These are phyloP conservation scores for Spencermartinsiella europaea DNA, from an alignment of 805 yeast genomes.

Conservation along the genomic window DNA sequence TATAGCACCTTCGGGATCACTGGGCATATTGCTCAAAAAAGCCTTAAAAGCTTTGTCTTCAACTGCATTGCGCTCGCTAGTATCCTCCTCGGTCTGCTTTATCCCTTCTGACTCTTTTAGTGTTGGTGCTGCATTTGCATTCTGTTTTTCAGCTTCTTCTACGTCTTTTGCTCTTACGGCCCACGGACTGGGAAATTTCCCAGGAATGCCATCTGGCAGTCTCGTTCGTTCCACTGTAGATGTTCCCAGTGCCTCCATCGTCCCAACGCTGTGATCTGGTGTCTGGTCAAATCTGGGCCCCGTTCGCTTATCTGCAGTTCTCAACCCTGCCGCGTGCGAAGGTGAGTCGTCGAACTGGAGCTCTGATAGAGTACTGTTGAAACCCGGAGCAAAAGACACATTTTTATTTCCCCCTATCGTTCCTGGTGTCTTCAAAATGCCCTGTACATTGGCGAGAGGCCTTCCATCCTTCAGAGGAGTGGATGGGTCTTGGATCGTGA, in stretches of 20 bases:
- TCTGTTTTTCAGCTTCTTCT: background rate
- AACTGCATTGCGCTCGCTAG: background rate
- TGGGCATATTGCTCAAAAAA: background rate
- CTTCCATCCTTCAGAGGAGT: background rate
- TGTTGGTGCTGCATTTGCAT: conserved; percentile 1
- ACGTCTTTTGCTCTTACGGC: background rate
- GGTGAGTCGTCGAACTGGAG: background rate
- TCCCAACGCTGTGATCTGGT: no score
- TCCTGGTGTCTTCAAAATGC: conserved; percentile 20
- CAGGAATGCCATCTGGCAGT: conserved; percentile 20
- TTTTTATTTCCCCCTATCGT: conserved; percentile 15
- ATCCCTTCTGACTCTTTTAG: background rate
- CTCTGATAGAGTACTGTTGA: background rate
- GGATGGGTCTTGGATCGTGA: background rate
- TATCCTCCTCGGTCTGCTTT: background rate
- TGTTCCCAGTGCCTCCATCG: background rate
- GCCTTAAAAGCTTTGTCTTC: background rate
- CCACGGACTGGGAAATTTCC: conserved; percentile 23
- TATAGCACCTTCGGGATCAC: background rate
- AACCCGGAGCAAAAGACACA: conserved; percentile 18
- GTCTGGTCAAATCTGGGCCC: background rate
- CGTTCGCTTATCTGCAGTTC: no score
- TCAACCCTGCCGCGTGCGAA: background rate
- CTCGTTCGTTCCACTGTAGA: conserved; percentile 10
- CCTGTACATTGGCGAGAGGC: conserved; percentile 1